Percentiles rank a stretch among this genome's conserved stretches.
Evolutionary conservation across 345 rosid species (phyloP).

Genomic region (Boechera retrofracta): DNA sequence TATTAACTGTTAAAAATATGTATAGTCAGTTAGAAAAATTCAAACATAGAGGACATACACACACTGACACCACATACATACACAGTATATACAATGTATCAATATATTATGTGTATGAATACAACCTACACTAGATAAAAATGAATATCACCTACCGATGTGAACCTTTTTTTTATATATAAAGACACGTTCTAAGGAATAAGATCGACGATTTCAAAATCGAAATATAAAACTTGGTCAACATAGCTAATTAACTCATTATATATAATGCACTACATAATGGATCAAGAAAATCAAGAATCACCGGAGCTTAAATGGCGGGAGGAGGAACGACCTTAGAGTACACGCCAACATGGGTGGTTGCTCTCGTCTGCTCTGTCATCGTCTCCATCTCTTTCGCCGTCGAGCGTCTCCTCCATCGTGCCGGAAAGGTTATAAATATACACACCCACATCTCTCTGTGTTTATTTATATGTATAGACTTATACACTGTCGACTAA

Average conservation of each 20-base stretch:
- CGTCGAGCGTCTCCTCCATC: constrained; percentile 71
- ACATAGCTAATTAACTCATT: not conserved
- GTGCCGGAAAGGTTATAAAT: constrained; percentile 67
- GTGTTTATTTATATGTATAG: not conserved
- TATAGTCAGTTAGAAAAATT: not conserved
- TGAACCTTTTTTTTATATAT: not conserved
- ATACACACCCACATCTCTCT: not conserved
- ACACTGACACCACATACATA: not conserved
- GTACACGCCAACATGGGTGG: constrained; percentile 86
- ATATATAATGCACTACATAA: constrained; percentile 8
- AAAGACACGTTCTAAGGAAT: constrained; percentile 33
- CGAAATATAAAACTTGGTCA: constrained; percentile 15
- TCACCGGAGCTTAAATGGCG: constrained; percentile 46
- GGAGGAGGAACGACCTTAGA: constrained; percentile 69
- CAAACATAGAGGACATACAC: constrained; percentile 1
- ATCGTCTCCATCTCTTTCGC: constrained; percentile 73
- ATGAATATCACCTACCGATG: not conserved
- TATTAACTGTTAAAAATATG: not conserved
- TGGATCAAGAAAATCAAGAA: constrained; percentile 27
- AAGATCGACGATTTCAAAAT: not conserved
- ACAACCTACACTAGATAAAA: not conserved
- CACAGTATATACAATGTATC: constrained; percentile 1
- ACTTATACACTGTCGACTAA: constrained; percentile 1
- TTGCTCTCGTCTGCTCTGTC: constrained; percentile 77
- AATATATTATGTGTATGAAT: not conserved